These are phyloP conservation scores for Canavalia ensiformis DNA, from an alignment of 306 rosid genomes.

Conservation along the genomic window DNA sequence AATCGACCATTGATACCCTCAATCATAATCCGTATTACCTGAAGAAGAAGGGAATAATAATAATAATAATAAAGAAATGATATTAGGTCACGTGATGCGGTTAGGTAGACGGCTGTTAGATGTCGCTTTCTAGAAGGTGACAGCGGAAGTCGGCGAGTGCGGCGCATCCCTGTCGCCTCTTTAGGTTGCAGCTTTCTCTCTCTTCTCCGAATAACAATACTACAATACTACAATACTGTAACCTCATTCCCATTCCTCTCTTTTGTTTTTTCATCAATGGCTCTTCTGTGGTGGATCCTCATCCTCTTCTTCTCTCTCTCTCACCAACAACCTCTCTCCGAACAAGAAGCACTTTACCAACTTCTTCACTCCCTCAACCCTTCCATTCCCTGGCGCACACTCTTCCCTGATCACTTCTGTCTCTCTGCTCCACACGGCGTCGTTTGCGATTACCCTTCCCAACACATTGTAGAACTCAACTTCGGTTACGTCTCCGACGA, in stretches of 20 bases:
- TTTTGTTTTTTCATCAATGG: conserved; percentile 43
- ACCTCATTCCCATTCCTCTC: not conserved
- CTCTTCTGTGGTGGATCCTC: not conserved
- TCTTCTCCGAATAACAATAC: too few species aligned
- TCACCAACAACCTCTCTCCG: conserved; percentile 56
- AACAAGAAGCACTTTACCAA: conserved; percentile 60
- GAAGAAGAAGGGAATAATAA: too few species aligned
- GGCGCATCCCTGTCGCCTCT: conserved; percentile 62
- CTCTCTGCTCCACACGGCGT: conserved; percentile 76
- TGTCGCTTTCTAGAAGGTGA: conserved; percentile 52
- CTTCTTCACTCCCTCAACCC: conserved; percentile 77
- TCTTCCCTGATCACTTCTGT: conserved; percentile 75
- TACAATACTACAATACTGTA: too few species aligned
- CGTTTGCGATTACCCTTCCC: conserved; percentile 61
- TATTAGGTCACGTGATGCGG: not conserved
- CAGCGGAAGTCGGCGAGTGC: conserved; percentile 64
- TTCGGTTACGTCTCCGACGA: conserved; percentile 81
- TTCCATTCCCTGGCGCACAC: conserved; percentile 66
- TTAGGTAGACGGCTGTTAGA: conserved; percentile 20
- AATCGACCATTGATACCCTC: too few species aligned
- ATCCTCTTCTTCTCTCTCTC: conserved; percentile 44
- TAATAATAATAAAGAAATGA: too few species aligned
- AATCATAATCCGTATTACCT: too few species aligned
- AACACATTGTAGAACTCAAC: conserved; percentile 71
- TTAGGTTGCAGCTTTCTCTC: conserved; percentile 46